A percentile compares a stretch with the other conserved stretches of the same genome.
These are phyloP conservation scores for Panus rudis DNA, from an alignment of 768 basidiomycete genomes.

Conservation along the genomic window DNA sequence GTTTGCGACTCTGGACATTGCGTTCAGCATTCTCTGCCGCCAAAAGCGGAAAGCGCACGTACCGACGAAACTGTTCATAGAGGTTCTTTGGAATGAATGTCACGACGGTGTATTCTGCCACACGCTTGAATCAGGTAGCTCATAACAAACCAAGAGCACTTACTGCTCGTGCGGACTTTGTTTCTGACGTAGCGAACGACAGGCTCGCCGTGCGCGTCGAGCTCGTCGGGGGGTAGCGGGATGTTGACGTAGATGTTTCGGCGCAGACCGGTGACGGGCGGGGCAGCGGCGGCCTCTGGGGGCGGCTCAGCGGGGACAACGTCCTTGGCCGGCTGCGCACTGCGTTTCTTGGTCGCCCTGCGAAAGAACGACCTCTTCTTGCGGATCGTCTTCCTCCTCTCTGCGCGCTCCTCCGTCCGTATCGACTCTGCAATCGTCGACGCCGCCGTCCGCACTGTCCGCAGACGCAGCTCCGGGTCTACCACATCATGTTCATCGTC, in stretches of 20 bases:
- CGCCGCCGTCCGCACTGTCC: constrained; percentile 89
- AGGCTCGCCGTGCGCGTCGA: constrained; percentile 71
- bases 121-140: not conserved
- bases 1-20: constrained; percentile 65
- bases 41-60: too few relatives aligned
- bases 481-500: constrained; percentile 53
- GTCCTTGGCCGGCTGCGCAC: constrained; percentile 18
- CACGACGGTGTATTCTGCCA: constrained; percentile 83
- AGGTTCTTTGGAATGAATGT: constrained; percentile 93
- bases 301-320: constrained; percentile 16
- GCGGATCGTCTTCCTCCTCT: constrained; percentile 43
- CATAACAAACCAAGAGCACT: constrained; percentile 25
- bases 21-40: too few relatives aligned
- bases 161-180: constrained; percentile 91
- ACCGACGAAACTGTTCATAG: constrained; percentile 91
- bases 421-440: constrained; percentile 86
- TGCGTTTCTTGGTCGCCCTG: constrained; percentile 38
- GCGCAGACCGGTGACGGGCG: constrained; percentile 42
- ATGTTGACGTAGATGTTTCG: constrained; percentile 81
- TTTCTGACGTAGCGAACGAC: constrained; percentile 76
- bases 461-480: constrained; percentile 81
- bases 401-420: constrained; percentile 64
- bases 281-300: constrained; percentile 18
- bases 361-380: constrained; percentile 59
- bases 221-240: constrained; percentile 55